These are phyloP conservation scores for Magnusiomyces starmeri DNA, from an alignment of 1,139 yeast species.

Conservation along the genomic window DNA sequence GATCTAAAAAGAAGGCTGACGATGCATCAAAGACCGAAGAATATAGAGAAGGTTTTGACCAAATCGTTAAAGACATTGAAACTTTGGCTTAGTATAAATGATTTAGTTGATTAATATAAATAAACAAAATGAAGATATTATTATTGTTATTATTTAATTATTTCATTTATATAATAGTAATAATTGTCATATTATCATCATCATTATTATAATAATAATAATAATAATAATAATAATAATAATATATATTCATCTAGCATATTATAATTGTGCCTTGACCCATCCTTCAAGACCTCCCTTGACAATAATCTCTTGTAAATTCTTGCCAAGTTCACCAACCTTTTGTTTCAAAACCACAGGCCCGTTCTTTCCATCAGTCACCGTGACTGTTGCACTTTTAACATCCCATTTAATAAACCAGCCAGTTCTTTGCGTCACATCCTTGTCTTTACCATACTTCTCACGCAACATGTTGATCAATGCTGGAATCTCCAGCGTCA, in stretches of 20 bases:
- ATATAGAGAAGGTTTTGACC: conserved; percentile 88
- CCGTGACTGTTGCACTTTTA: conserved; percentile 69
- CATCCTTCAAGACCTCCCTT: conserved; percentile 98
- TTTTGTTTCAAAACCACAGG: conserved; percentile 63
- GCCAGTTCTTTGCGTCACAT: conserved; percentile 88
- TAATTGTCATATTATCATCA: too few species aligned
- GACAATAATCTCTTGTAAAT: conserved; percentile 91
- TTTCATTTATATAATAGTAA: too few species aligned
- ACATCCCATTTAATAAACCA: conserved; percentile 94
- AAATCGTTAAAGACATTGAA: conserved; percentile 83
- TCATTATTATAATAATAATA: too few species aligned
- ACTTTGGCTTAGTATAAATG: conserved; percentile 14
- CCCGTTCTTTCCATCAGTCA: conserved; percentile 59
- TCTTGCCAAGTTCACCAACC: conserved; percentile 93
- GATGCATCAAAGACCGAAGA: conserved; percentile 66
- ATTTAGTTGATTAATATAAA: not conserved
- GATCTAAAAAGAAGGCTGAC: conserved; percentile 62
- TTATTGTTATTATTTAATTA: too few species aligned
- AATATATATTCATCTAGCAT: not conserved
- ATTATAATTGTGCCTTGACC: conserved; percentile 54
- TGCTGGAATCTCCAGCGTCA: conserved; percentile 89
- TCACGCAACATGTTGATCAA: conserved; percentile 70
- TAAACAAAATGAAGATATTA: not conserved
- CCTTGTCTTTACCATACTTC: conserved; percentile 46
- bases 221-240: too few species aligned